Base-by-base conservation (phyloP, 345 rosid species). In the Trapa bicornis region DNA sequence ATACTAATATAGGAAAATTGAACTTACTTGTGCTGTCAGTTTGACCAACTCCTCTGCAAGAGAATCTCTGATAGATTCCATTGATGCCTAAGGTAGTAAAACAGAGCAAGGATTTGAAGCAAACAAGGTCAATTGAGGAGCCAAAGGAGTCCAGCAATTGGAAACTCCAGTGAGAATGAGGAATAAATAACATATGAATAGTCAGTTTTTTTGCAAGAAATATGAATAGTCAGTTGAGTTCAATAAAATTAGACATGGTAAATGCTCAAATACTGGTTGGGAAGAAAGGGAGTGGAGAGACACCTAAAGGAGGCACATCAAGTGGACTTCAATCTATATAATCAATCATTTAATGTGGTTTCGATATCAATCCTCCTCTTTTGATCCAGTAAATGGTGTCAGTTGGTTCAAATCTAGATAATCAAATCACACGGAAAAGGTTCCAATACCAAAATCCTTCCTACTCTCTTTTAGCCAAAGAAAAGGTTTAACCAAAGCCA, bases 31-130 rank as follows among this genome's bases (percentile, higher is more conserved):
- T 73, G 74, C 96, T 37, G 99, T 95, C 93, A 95, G 80, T 75
- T 89, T 83, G 72, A 95, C 99, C 72, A 95, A 83, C 76, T 95
- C 99, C 79, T 95, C 97, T 1, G 96, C 96, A 74, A 95, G 86
- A 70, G 99, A 91, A 78, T 95, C 99, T 37, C 99, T 92, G 70
- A 95, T 87, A 48, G 96, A 78, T 76, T 95, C 99, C 98, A 95
- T 65, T 8, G 98, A 89, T 76, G 90, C 81, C 99, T 95, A 77
- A 75, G 47, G 68, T 10, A 38, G 73, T 22, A 22, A 22, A 22
- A 22, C 29, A 56, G 11, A 57, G 47, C 11, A 47, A 61, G 58
- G 42, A 6, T 32, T 70, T 13, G 37, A 11, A 58, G 60, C 41
- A 16, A 41, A 58, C 12, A 9, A 5, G 67, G 65, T 53, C 61